Conservation (phyloP, 371 early-diverging fungal genomes). For the Syncephalastrum monosporum region DNA sequence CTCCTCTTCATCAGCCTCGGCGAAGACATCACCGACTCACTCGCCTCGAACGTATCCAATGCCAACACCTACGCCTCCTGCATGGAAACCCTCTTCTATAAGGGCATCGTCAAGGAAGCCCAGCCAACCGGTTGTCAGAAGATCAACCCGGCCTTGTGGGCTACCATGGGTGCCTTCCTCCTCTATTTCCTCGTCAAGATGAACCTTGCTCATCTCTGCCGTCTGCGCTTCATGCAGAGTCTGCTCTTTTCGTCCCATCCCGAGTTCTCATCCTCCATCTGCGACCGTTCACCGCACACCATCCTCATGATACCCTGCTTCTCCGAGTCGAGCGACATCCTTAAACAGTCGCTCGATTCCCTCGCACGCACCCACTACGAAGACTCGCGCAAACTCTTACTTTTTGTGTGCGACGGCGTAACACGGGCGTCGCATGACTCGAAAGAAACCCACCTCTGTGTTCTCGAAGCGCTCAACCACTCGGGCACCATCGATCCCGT, state of each 20-base stretch:
- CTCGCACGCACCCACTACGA: constrained; percentile 47
- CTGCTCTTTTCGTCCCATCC: constrained; percentile 28
- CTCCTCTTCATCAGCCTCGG: constrained; percentile 42
- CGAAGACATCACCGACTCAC: constrained; percentile 39
- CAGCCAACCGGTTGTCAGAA: constrained; percentile 26
- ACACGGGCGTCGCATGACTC: constrained; percentile 21
- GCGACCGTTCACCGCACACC: constrained; percentile 29
- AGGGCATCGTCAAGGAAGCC: constrained; percentile 28
- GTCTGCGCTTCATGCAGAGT: constrained; percentile 34
- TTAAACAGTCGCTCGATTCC: constrained; percentile 49
- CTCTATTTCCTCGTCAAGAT: constrained; percentile 43
- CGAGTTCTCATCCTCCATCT: constrained; percentile 11
- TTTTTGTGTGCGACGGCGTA: constrained; percentile 55
- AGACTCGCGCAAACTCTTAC: constrained; percentile 43
- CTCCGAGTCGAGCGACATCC: constrained; percentile 34
- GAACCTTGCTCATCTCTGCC: constrained; percentile 41
- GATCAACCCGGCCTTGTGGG: constrained; percentile 50
- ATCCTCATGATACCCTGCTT: constrained; percentile 46
- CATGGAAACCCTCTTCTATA: constrained; percentile 31
- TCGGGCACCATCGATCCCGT: constrained; percentile 38
- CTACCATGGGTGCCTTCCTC: constrained; percentile 42
- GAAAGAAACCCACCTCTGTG: constrained; percentile 29
- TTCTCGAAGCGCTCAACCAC: constrained; percentile 43
- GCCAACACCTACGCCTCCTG: constrained; percentile 27
- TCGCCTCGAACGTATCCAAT: constrained; percentile 30